Conservation (phyloP, 1,284 basidiomycete genomes). For the Agaricales sp. region DNA sequence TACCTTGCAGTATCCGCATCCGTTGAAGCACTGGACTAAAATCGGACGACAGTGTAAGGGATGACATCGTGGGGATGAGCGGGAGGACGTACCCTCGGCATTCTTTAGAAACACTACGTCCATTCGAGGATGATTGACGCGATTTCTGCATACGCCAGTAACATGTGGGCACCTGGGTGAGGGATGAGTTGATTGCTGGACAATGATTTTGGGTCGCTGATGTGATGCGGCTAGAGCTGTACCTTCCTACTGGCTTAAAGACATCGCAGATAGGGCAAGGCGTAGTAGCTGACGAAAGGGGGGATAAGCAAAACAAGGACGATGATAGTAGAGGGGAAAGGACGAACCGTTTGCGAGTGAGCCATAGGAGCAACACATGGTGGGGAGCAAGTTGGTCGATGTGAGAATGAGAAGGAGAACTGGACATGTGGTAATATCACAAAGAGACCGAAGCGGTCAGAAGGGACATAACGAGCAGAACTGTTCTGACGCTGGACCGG, state of each 20-base stretch:
- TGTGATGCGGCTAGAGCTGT: conserved; percentile 33
- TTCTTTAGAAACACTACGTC: conserved; percentile 72
- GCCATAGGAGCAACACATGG: conserved; percentile 65
- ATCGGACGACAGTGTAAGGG: conserved; percentile 10
- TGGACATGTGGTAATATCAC: conserved; percentile 19
- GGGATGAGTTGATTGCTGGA: conserved; percentile 12
- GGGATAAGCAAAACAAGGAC: neutral
- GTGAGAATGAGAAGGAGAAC: conserved; percentile 16
- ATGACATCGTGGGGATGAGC: conserved; percentile 7
- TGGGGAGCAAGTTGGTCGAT: conserved; percentile 11
- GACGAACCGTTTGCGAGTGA: conserved; percentile 46
- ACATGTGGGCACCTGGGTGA: conserved; percentile 58
- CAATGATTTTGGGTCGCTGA: conserved; percentile 1
- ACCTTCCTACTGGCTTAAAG: conserved; percentile 2
- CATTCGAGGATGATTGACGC: conserved; percentile 55
- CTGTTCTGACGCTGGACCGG: neutral
- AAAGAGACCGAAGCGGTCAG: conserved; percentile 33
- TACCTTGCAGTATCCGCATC: conserved; percentile 81
- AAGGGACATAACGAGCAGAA: conserved; percentile 22
- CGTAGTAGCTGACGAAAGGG: neutral
- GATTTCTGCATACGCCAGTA: conserved; percentile 63
- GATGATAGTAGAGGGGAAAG: neutral
- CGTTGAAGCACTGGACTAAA: conserved; percentile 69
- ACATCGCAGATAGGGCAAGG: conserved; percentile 75
- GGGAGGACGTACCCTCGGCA: conserved; percentile 52